Evolutionary conservation across 1,139 yeast genomes (phyloP), one percentile per base, ranked within the genome.

Genomic region (Yamadazyma pseudoaaseri): DNA sequence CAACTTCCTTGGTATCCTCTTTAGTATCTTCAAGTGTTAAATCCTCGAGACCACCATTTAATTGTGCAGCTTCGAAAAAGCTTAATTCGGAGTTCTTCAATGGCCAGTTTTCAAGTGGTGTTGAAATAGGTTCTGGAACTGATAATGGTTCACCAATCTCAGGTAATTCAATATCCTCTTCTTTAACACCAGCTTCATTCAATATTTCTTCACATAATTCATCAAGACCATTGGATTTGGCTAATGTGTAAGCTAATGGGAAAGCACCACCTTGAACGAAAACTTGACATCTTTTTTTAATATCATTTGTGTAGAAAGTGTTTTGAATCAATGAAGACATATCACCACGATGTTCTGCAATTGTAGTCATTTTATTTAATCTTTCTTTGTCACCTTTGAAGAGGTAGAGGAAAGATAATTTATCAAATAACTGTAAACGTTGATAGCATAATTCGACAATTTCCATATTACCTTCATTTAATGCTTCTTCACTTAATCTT

Each of bases 191-290:
- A 18, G 90, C 78, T 45, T 84, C 81, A 30, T 73, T 75, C 45
- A 90, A 67, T 37, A 86, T 83, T 31, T 78, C 73, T 29, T 76
- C 73, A 18, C 96, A 96, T 39, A 82, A 66, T 26, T 80, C 90
- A 26, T 71, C 76, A 45, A 89, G 74, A 5, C 96, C 97, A 48
- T 83, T 85, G 22, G 94, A 72, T 59, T 86, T 86, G 17, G 98
- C 97, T 43, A 90, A 75, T 17, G 97, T 86, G 58, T 89, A 94
- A 1, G 98, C 98, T 51, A 94, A 75, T 6, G 98, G 92, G 36
- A 76, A 65, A 65, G 90, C 73, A 17, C 97, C 97, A 38, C 85
- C 79, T 48, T 83, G 79, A 35, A 83, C 75, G 52, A 85, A 80
- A 20, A 85, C 76, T 48, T 78, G 74, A 31, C 92, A 78, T 58